These are phyloP conservation scores for Ocimum tenuiflorum DNA, from an alignment of 257 asterid genomes.

Conservation along the genomic window DNA sequence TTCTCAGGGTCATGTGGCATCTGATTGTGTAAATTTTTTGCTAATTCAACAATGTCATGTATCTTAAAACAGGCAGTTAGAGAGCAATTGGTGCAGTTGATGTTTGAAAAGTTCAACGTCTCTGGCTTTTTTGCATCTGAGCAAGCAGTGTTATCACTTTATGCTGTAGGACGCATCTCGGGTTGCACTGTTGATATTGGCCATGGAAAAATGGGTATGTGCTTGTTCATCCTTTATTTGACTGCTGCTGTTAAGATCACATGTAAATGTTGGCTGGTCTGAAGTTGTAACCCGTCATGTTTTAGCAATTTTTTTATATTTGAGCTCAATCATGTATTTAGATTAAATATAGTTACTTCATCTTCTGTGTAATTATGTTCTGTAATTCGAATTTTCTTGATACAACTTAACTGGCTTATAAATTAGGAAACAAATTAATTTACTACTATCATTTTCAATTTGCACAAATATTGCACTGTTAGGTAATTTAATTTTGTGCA, in stretches of 20 bases:
- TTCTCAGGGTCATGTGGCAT: neutral
- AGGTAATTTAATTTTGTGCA: too few relatives aligned
- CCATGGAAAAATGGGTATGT: slow-evolving; percentile 81
- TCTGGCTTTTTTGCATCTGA: slow-evolving; percentile 92
- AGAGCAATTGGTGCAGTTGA: slow-evolving; percentile 89
- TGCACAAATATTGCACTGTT: too few relatives aligned
- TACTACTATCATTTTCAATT: too few relatives aligned
- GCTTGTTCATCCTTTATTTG: neutral
- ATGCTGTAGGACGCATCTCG: slow-evolving; percentile 92
- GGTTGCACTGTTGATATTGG: slow-evolving; percentile 92
- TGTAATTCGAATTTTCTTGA: too few relatives aligned
- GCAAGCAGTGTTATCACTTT: slow-evolving; percentile 91
- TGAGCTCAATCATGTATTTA: too few relatives aligned
- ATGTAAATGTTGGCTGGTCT: too few relatives aligned
- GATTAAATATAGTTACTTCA: too few relatives aligned
- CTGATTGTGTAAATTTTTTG: neutral
- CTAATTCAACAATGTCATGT: neutral
- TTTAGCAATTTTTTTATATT: too few relatives aligned
- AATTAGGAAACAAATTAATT: too few relatives aligned
- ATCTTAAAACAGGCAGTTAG: slow-evolving; percentile 57
- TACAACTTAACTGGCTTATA: too few relatives aligned
- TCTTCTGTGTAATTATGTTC: too few relatives aligned
- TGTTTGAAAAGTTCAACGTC: slow-evolving; percentile 90
- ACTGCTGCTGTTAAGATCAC: neutral
- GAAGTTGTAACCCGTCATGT: too few relatives aligned